phyloP scores from a whole-genome alignment of 2,329 filamentous ascomycete species.

The Fusarium sp. region DNA sequence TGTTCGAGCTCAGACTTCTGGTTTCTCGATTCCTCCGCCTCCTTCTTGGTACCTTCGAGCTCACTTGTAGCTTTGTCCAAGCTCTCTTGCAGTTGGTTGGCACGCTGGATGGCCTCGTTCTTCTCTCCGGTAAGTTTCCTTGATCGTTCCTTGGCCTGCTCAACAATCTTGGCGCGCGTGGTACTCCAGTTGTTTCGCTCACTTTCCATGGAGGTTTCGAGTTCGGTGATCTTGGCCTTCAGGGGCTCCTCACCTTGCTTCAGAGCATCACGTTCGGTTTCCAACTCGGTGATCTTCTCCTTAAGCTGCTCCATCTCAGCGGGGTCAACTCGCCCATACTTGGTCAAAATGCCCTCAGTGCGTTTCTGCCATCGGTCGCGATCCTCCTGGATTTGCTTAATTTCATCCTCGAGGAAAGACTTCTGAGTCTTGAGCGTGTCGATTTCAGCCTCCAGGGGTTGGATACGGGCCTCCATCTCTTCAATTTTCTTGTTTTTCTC shows the following conservation, averaged over 20 bases:
- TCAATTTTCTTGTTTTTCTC: conserved; percentile 80
- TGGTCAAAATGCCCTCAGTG: conserved; percentile 93
- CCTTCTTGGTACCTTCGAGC: conserved; percentile 59
- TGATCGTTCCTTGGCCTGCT: conserved; percentile 71
- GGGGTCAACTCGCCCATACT: conserved; percentile 94
- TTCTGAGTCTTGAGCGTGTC: conserved; percentile 84
- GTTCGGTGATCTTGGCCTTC: conserved; percentile 62
- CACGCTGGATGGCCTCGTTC: conserved; percentile 61
- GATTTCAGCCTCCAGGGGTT: conserved; percentile 83
- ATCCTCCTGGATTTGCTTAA: conserved; percentile 89
- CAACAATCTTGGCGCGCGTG: conserved; percentile 62
- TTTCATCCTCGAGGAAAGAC: conserved; percentile 84
- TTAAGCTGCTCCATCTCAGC: conserved; percentile 92
- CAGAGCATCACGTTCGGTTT: conserved; percentile 70
- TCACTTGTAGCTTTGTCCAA: conserved; percentile 62
- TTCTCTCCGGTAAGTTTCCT: conserved; percentile 64
- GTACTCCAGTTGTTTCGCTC: conserved; percentile 65
- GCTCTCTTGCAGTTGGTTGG: conserved; percentile 61
- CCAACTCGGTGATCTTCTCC: conserved; percentile 73
- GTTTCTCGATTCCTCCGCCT: conserved; percentile 44
- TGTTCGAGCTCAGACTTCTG: conserved; percentile 52
- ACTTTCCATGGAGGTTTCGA: conserved; percentile 61
- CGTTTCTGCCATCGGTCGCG: conserved; percentile 96
- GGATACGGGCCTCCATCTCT: conserved; percentile 76
- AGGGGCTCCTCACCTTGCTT: conserved; percentile 61